These are phyloP conservation scores for Trifolium pratense DNA, from an alignment of 306 rosid genomes.

Conservation along the genomic window DNA sequence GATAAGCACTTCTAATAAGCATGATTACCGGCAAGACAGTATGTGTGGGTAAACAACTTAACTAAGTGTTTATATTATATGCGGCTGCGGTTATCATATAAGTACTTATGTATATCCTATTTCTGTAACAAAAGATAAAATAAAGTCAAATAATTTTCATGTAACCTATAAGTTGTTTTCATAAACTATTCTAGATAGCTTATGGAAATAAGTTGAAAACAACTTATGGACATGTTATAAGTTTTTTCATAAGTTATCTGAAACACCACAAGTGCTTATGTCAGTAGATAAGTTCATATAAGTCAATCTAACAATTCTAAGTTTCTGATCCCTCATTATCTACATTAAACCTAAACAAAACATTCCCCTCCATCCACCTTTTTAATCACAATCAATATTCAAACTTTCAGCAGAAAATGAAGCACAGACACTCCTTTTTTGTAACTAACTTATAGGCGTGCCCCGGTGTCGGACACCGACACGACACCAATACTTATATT, in stretches of 20 bases:
- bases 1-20: slow-evolving; percentile 1
- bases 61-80: no score
- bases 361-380: background rate
- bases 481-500: no score
- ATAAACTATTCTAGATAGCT: background rate
- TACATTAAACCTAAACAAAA: slow-evolving; percentile 33
- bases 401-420: background rate
- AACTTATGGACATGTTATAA: background rate
- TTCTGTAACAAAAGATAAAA: no score
- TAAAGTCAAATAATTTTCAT: no score
- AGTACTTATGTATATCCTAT: no score
- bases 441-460: no score
- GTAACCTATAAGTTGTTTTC: background rate
- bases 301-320: background rate
- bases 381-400: slow-evolving; percentile 4
- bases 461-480: no score
- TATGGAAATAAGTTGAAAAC: background rate
- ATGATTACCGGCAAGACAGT: slow-evolving; percentile 2
- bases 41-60: no score
- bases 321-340: background rate
- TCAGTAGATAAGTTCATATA: background rate
- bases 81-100: no score
- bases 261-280: background rate
- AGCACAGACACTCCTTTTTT: no score
- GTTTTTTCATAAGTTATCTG: background rate